Percentiles rank a stretch among this genome's conserved stretches.
These are phyloP conservation scores for Grosmannia serpens DNA, from an alignment of 2,329 filamentous ascomycete species.

Conservation along the genomic window DNA sequence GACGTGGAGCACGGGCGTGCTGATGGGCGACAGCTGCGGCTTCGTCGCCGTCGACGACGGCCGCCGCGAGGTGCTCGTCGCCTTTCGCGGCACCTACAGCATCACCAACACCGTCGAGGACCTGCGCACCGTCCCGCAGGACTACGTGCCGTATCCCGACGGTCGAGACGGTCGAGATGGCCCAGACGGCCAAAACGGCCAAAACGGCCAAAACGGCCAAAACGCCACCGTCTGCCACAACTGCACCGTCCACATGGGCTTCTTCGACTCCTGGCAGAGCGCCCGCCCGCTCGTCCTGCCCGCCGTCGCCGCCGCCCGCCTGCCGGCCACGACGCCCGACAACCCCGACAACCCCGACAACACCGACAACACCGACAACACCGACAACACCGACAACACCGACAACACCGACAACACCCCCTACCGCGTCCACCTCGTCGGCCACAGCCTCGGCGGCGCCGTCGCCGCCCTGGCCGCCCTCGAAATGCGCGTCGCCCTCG, in stretches of 20 bases:
- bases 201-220: background rate
- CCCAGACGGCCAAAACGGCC: slow-evolving; percentile 4
- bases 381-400: slow-evolving; percentile 35
- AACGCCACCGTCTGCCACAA: slow-evolving; percentile 50
- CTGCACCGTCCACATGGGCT: slow-evolving; percentile 88
- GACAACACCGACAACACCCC: slow-evolving; percentile 38
- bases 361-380: background rate
- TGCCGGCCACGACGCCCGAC: background rate
- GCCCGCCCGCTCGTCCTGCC: slow-evolving; percentile 60
- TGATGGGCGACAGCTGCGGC: slow-evolving; percentile 84
- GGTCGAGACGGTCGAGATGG: slow-evolving; percentile 25
- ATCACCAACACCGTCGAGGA: slow-evolving; percentile 85
- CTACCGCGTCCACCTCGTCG: slow-evolving; percentile 68
- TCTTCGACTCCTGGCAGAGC: slow-evolving; percentile 72
- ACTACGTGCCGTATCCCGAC: slow-evolving; percentile 72
- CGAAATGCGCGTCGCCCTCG: slow-evolving; percentile 62
- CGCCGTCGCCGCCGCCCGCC: slow-evolving; percentile 47
- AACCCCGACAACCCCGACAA: background rate
- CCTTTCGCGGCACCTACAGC: slow-evolving; percentile 91
- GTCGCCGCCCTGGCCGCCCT: slow-evolving; percentile 79
- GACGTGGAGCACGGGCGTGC: slow-evolving; percentile 81
- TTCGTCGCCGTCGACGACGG: slow-evolving; percentile 82
- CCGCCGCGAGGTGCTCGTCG: slow-evolving; percentile 53
- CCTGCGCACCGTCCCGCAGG: slow-evolving; percentile 77
- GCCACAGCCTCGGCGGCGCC: slow-evolving; percentile 86